Evolutionary conservation across 2,329 filamentous ascomycete genomes (phyloP), one percentile per base, ranked within the genome.

Genomic region (Peltaster fructicola): DNA sequence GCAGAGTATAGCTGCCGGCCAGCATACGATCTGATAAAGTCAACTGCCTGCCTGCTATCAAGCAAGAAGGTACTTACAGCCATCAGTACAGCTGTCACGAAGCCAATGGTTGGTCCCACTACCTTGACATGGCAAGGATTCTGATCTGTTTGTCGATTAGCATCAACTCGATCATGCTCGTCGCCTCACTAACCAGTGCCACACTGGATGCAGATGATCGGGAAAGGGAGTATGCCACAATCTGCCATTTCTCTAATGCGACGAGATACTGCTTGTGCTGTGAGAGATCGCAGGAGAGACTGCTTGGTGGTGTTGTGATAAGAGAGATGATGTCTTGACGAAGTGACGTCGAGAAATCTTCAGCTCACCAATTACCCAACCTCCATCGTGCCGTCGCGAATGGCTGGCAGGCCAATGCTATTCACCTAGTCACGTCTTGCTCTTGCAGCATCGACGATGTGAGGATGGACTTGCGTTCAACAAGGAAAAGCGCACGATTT

Each of bases 41-140:
- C 15, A 5, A 11, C 28, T 33, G 12, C 8, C n/a, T 22, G 4
- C 1, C 3, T 20, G 16, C n/a, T 9, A 25, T 30, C 12, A 34
- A 11, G 13, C 12, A 4, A 4, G 10, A 20, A 6, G 7, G 7
- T n/a, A n/a, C 34, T 10, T 32, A 39, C 38, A 15, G 47, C 47
- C 33, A 48, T 39, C 13, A 41, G 34, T 14, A 51, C 36, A 8
- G 38, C 44, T 10, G 41, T 34, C 6, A 43, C 24, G 34, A 51
- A 51, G 8, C 48, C 48, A 4, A 50, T 33, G 5, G 48, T 51
- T n/a, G 48, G 48, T 7, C 47, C 48, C 6, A 51, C 47, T 6
- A 51, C 33, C 34, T 51, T 51, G 29, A 49, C 33, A 25, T 51
- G 45, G 35, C 48, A 51, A 11, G 47, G 47, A 22, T 50, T 50